Percentiles rank a stretch among this genome's conserved stretches.
Conservation (phyloP, 805 yeast species). For the Ogataea angusta region DNA sequence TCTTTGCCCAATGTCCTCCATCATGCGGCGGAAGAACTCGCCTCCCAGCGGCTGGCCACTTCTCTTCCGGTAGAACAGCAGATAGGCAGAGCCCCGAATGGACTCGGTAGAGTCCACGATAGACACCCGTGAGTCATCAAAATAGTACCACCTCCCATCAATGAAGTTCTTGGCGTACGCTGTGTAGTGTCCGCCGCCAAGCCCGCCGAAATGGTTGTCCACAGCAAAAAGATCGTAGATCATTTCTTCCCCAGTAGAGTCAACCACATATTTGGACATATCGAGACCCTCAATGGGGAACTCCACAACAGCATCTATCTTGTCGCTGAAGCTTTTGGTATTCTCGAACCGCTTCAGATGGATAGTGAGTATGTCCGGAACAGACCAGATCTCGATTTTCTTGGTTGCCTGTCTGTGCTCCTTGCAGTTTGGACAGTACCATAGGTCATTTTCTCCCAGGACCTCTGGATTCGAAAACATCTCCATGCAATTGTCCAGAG, state of each 20-base stretch:
- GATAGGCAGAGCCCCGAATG: conserved; percentile 77
- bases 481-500: conserved; percentile 71
- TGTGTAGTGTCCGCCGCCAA: conserved; percentile 98
- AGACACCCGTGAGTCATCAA: conserved; percentile 77
- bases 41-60: conserved; percentile 45
- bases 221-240: conserved; percentile 87
- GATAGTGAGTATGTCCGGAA: conserved; percentile 85
- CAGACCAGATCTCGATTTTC: conserved; percentile 87
- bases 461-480: conserved; percentile 79
- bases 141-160: conserved; percentile 83
- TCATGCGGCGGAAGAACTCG: conserved; percentile 37
- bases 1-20: conserved; percentile 36
- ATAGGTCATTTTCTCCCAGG: conserved; percentile 80
- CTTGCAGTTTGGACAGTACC: conserved; percentile 91
- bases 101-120: conserved; percentile 57
- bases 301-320: conserved; percentile 78
- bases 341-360: conserved; percentile 89
- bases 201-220: conserved; percentile 93
- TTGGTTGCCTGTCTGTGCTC: conserved; percentile 90
- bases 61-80: conserved; percentile 74
- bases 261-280: conserved; percentile 54
- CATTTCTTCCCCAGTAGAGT: conserved; percentile 34
- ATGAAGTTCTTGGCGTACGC: conserved; percentile 78
- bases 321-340: conserved; percentile 81
- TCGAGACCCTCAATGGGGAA: conserved; percentile 86